Evolutionary conservation across 1,139 yeast species (phyloP), one percentile per base, ranked within the genome.

Genomic region (Kazachstania sp.): DNA sequence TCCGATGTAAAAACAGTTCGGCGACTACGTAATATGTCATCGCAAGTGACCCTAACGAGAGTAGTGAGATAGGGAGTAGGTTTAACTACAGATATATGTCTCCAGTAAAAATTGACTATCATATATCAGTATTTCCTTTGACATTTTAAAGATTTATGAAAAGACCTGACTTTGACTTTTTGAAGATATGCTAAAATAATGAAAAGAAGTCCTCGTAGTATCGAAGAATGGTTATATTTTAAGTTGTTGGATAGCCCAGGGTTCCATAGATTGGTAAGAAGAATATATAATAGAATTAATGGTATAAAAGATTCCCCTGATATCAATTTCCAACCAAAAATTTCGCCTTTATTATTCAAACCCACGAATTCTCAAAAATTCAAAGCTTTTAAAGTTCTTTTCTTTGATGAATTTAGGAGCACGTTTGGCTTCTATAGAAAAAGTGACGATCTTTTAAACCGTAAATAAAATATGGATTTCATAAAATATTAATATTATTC

Each of bases 261-360:
- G 1, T 87, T 87, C 60, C 83, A 84, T 57, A 69, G 78, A 41
- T 78, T 84, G 70, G 96, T 86, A 5, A 71, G 81, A 41, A 69
- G 71, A 16, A 68, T 83, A 1, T 84, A 83, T 58, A 83, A 83
- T 38, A 71, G 71, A 48, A 74, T 86, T 19, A 86, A 87, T 59
- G 78, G 85, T 2, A 72, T 83, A 15, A 74, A 68, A 32, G 58
- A 54, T 39, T 43, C 51, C 29, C 51, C 57, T 15, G 60, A 61
- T 28, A 54, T 53, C 57, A 69, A 53, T 71, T 54, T 60, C 66
- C 61, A 62, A 54, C 61, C 61, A 54, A 54, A 67, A 28, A 56
- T 62, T 15, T 50, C 64, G 2, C 54, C 51, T 18, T 48, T 42
- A 50, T 37, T 48, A 59, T 70, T 70, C 55, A 68, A 59, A 35